Evolutionary conservation across 176 grass and related monocot species (phyloP), one percentile per base, ranked within the genome.

Genomic region (Leersia perrieri): DNA sequence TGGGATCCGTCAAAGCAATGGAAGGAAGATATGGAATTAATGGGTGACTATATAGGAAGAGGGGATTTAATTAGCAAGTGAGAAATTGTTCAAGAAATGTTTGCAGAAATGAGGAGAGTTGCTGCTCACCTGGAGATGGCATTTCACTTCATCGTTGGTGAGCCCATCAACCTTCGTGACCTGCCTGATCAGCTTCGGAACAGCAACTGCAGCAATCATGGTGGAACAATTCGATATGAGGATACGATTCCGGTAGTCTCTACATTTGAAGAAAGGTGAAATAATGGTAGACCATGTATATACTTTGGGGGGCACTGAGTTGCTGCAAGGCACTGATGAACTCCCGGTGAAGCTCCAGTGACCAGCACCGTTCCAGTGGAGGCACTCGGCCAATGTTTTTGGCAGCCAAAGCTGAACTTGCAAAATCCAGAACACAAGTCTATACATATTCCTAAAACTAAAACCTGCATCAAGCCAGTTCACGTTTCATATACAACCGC

Each of bases 141-240:
- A 96, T 85, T 99, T 99, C 76, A 99, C 97, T 92, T 99, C 97
- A 71, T 99, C 97, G 45, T 99, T 99, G 38, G 97, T 96, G 66
- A 99, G 97, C 11, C 97, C 97, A 63, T 99, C 93, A 49, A 99
- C 91, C 55, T 90, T 93, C 97, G 96, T 99, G 63, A 99, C 81
- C 70, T 99, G 93, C 62, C 93, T 99, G 82, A 99, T 96, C 67
- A 93, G 93, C 86, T 99, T 96, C 26, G 97, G 97, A 40, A 93
- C 96, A 60, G 97, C 93, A 60, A 96, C 97, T 99, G 91, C 42
- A n/a, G n/a, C n/a, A 83, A 66, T 71, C 70, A 71, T 8, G 11
- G 75, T 26, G n/a, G 5, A 58, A 63, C 57, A 87, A 76, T 22
- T 72, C 1, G 53, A 11, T 32, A 16, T 90, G 18, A 85, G 61